Base-by-base conservation (phyloP, 257 asterid species). In the Rauvolfia tetraphylla region DNA sequence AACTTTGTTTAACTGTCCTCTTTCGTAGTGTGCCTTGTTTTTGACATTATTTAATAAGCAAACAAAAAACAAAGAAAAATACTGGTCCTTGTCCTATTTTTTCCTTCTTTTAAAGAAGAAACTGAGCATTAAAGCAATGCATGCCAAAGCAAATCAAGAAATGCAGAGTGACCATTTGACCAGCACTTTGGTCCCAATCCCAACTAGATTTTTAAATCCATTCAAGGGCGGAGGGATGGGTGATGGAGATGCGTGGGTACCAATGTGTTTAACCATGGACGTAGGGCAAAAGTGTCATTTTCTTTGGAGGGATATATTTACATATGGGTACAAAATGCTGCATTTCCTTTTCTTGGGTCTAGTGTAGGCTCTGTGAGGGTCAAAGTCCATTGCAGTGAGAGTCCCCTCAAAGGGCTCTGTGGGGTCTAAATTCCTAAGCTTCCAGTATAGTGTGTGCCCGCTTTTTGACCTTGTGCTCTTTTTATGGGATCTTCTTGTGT, bases 381-480 rank as follows among this genome's bases (percentile, higher is more conserved):
- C 92, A 85, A 90, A 86, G 88, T 59, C 38, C 11, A 31, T n/a
- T 41, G 65, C 41, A 74, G 77, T 68, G 25, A 48, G n/a, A 62
- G 66, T 41, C 69, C 71, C 75, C 66, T 22, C n/a, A 22, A 31
- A 76, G 22, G 25, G 31, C 23, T 46, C 48, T 81, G 77, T 20
- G 48, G 74, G 90, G 81, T 79, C 86, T 46, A 78, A 49, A 66
- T 71, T 38, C 0, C 76, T 49, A 63, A 73, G 39, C 1, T 71
- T 57, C 48, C 73, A 76, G 3, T 25, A 81, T 73, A 75, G 51
- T 12, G 84, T 79, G 85, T 75, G 76, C 82, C 72, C 78, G 78
- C 86, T 84, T 87, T 86, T 90, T 88, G 89, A 88, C 92, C 87
- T 76, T 38, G 59, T 61, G 77, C 78, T 80, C 69, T 77, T 75